Evolutionary conservation across 257 asterid genomes (phyloP), one percentile per base, ranked within the genome.

Genomic region (Nicotiana otophora): DNA sequence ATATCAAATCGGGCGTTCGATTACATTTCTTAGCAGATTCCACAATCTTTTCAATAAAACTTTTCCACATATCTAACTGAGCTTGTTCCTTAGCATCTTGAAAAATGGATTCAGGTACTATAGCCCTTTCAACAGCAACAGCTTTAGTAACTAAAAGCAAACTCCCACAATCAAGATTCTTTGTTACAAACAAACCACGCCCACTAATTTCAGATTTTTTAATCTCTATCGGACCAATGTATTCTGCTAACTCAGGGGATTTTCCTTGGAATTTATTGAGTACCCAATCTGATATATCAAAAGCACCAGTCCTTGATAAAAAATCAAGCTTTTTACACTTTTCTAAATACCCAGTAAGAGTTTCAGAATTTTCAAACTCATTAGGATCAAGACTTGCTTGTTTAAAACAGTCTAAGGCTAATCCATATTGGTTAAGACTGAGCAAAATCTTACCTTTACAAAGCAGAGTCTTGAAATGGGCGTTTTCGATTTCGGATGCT

Each of bases 281-380:
- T 81, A 91, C 90, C 98, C 98, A 95, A 84, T 91, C 94, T 3
- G 98, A 92, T 51, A 95, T 70, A 82, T 95, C 98, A 53, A 95
- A 88, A 6, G 88, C 88, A 6, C 98, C 98, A 2, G 86, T 89
- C 72, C 89, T 91, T 5, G 97, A 95, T 42, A 93, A 81, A 81
- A 54, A 66, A 74, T 93, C 98, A 7, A 93, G 83, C 87, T 78
- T 95, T 84, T 88, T 92, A 78, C 95, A 92, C 78, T 87, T 93
- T 53, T 83, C 88, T 83, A 92, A 78, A 31, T 82, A 84, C 85
- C 85, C 91, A 84, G 81, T 86, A 1, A 93, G 88, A 54, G 78
- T 33, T 80, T 90, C 93, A 12, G 53, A 81, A 53, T 92, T 92
- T 66, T 87, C 93, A 30, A 77, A 39, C 5, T 90, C 94, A 64